Evolutionary conservation across 2,329 filamentous ascomycete genomes (phyloP).

Genomic region (Dactylellina leptospora): DNA sequence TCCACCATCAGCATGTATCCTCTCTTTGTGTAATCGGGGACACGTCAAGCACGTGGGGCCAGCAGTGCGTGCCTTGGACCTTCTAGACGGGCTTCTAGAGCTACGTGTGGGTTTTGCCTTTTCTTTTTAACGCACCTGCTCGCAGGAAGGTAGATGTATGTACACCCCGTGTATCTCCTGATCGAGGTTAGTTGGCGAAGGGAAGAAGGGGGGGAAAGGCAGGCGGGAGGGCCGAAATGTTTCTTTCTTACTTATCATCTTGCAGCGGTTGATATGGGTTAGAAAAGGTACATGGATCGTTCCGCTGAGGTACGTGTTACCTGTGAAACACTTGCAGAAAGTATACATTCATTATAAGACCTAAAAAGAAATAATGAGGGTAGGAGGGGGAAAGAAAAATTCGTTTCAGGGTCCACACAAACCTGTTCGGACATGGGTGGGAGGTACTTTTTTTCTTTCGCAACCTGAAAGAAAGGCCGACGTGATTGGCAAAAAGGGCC

Average conservation of each 20-base stretch:
- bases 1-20: constrained; percentile 12
- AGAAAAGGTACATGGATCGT: constrained; percentile 12
- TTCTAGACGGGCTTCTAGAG: constrained; percentile 26
- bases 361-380: constrained; percentile 23
- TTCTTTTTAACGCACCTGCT: too few relatives aligned
- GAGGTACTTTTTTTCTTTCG: too few relatives aligned
- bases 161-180: constrained; percentile 9
- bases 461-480: not conserved
- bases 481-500: constrained; percentile 36
- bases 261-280: constrained; percentile 5
- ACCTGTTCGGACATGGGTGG: constrained; percentile 29
- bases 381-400: constrained; percentile 13
- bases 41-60: constrained; percentile 44
- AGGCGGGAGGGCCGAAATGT: not conserved
- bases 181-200: constrained; percentile 1
- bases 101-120: not conserved
- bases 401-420: constrained; percentile 49
- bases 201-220: not conserved
- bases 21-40: not conserved
- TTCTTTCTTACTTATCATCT: not conserved
- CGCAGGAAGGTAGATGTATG: constrained; percentile 25
- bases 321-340: not conserved
- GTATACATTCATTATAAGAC: constrained; percentile 13
- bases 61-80: constrained; percentile 9
- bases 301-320: not conserved